A percentile compares a stretch with the other conserved stretches of the same genome.
Conservation (phyloP, 768 basidiomycete species). For the Amanita exitialis region DNA sequence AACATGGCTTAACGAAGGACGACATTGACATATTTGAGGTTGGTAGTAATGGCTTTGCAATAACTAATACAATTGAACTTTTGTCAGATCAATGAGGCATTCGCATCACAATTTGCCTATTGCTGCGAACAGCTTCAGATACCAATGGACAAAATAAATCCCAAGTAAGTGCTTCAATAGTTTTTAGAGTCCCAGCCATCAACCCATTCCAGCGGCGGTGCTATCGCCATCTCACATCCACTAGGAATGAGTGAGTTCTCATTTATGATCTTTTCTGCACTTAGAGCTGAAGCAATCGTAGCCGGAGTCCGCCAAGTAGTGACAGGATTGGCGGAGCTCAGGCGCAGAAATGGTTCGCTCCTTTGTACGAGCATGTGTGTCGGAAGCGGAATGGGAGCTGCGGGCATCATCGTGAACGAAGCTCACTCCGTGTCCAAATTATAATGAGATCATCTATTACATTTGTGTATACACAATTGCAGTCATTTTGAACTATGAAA, state of each 20-base stretch:
- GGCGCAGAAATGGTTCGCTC: conserved; percentile 53
- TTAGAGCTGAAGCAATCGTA: conserved; percentile 17
- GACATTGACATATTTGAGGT: conserved; percentile 77
- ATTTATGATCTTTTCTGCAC: background rate
- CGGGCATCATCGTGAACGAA: conserved; percentile 73
- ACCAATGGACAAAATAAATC: conserved; percentile 75
- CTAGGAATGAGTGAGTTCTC: conserved; percentile 69
- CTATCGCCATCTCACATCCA: conserved; percentile 78
- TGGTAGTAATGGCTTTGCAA: conserved; percentile 1
- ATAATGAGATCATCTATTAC: background rate
- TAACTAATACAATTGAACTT: background rate
- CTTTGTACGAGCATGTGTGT: conserved; percentile 74
- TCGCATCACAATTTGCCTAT: conserved; percentile 90
- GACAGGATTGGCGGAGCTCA: conserved; percentile 78
- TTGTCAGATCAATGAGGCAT: conserved; percentile 77
- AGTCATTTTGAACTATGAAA: background rate
- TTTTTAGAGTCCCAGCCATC: background rate
- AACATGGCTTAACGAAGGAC: conserved; percentile 52
- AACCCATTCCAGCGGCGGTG: conserved; percentile 51
- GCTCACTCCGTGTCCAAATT: conserved; percentile 9
- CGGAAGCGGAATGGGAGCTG: conserved; percentile 87
- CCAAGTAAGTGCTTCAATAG: conserved; percentile 43
- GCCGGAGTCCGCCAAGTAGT: conserved; percentile 84
- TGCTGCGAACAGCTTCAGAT: conserved; percentile 76
- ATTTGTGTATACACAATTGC: background rate